Percentiles rank a stretch among this genome's conserved stretches.
Conservation (phyloP, 257 asterid species). For the Mitragyna speciosa region DNA sequence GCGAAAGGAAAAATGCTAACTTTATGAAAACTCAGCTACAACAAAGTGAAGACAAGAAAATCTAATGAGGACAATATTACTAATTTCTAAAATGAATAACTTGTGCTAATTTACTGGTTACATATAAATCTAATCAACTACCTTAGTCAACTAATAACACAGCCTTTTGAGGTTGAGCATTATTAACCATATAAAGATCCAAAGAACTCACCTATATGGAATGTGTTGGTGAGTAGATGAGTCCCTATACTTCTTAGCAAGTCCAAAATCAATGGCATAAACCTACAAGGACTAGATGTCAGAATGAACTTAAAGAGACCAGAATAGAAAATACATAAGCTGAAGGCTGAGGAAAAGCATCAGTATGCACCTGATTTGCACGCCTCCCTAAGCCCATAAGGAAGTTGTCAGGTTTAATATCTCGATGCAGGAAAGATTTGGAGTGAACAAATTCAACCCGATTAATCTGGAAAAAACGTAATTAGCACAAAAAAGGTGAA, state of each 20-base stretch:
- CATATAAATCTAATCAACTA: not conserved
- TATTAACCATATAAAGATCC: not conserved
- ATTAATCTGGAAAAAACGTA: constrained; percentile 47
- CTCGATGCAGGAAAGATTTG: constrained; percentile 80
- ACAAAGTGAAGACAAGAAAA: not conserved
- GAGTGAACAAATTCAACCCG: constrained; percentile 75
- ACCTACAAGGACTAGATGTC: constrained; percentile 43
- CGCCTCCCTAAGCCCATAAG: constrained; percentile 87
- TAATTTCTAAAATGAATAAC: not conserved
- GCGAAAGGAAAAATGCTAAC: not conserved
- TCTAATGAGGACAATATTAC: not conserved
- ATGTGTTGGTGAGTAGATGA: constrained; percentile 78
- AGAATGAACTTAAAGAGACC: constrained; percentile 20
- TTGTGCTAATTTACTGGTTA: not conserved
- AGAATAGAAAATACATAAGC: constrained; percentile 6
- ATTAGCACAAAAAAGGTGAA: constrained; percentile 17
- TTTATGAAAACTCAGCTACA: not conserved
- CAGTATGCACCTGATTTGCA: constrained; percentile 67
- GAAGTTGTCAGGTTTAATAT: constrained; percentile 86
- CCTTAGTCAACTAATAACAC: not conserved
- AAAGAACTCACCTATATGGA: constrained; percentile 65
- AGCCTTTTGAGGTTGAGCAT: not conserved
- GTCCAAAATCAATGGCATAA: constrained; percentile 81
- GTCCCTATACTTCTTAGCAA: constrained; percentile 87
- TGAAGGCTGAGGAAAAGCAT: constrained; percentile 10